These are phyloP conservation scores for Conoideocrella luteorostrata DNA, from an alignment of 2,329 filamentous ascomycete species.

Conservation along the genomic window DNA sequence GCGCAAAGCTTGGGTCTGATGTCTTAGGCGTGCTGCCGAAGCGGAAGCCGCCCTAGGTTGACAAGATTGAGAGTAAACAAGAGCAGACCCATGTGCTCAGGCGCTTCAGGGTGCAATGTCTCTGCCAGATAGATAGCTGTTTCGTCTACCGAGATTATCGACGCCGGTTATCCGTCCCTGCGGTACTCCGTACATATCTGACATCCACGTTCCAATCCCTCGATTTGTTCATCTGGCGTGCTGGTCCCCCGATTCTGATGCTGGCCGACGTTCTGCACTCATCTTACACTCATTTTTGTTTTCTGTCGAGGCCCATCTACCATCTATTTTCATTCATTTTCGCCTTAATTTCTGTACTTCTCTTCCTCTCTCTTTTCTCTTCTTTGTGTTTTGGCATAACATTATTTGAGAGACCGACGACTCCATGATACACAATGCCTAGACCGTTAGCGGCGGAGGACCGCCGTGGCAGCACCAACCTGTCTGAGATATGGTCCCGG, in stretches of 20 bases:
- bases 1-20: background rate
- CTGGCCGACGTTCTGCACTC: too few species aligned
- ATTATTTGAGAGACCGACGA: background rate
- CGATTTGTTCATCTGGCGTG: too few species aligned
- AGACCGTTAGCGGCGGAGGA: background rate
- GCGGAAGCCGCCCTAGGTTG: background rate
- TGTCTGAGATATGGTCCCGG: background rate
- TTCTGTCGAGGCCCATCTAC: background rate
- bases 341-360: background rate
- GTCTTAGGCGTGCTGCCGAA: background rate
- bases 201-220: too few species aligned
- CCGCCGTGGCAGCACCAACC: background rate
- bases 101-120: background rate
- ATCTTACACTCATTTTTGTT: background rate
- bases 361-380: too few species aligned
- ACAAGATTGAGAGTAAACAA: too few species aligned
- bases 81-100: too few species aligned
- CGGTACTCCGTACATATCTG: background rate
- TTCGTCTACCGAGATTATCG: background rate
- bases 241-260: too few species aligned
- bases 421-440: conserved; percentile 2
- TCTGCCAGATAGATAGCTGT: background rate
- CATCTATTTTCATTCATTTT: too few species aligned
- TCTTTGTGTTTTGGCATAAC: background rate
- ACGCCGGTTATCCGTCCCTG: conserved; percentile 3